Percentiles rank a stretch among this genome's conserved stretches.
phyloP scores from a whole-genome alignment of 345 rosid genomes.

The Gossypium thurberi region DNA sequence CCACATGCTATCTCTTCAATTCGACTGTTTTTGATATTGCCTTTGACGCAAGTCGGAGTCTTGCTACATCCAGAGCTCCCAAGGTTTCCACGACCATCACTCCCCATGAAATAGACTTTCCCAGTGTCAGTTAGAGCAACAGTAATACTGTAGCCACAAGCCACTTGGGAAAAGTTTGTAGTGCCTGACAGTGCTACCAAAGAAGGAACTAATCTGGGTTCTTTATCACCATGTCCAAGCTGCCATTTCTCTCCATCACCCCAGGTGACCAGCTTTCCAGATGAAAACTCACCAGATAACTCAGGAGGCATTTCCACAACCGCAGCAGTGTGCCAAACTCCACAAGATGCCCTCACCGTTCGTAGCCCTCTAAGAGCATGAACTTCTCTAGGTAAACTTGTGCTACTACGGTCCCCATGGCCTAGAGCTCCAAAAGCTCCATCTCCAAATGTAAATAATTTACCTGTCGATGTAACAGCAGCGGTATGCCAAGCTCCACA shows the following conservation, averaged over 20 bases:
- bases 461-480: constrained; percentile 52
- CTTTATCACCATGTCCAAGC: constrained; percentile 47
- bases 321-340: constrained; percentile 83
- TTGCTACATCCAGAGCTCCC: constrained; percentile 30
- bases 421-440: constrained; percentile 81
- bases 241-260: constrained; percentile 44
- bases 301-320: constrained; percentile 30
- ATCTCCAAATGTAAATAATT: constrained; percentile 73
- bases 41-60: constrained; percentile 31
- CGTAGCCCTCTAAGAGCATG: constrained; percentile 50
- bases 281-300: constrained; percentile 19
- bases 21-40: constrained; percentile 21
- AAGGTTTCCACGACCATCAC: constrained; percentile 27
- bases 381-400: constrained; percentile 55
- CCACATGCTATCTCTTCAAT: constrained; percentile 50
- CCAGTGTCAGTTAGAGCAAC: constrained; percentile 38
- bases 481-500: constrained; percentile 87
- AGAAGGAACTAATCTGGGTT: constrained; percentile 33
- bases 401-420: constrained; percentile 56
- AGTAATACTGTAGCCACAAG: constrained; percentile 40
- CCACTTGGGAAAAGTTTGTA: constrained; percentile 35
- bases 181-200: constrained; percentile 27
- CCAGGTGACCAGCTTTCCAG: constrained; percentile 46
- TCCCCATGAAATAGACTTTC: constrained; percentile 44
- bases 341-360: constrained; percentile 56